Evolutionary conservation across 2,329 filamentous ascomycete species (phyloP).

Genomic region (Colletotrichum sp.): DNA sequence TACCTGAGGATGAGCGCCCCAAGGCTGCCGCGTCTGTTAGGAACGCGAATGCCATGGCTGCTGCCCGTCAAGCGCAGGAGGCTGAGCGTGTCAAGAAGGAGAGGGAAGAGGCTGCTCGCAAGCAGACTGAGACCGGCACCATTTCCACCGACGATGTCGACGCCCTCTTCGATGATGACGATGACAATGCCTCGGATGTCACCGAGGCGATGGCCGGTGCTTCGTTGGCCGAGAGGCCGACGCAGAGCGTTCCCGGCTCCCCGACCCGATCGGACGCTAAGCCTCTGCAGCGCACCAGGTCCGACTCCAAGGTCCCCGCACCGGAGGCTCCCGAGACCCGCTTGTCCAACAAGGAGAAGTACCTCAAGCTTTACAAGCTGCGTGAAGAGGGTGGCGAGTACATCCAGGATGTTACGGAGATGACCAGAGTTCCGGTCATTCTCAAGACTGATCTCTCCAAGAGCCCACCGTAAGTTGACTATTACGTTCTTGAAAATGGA

Average conservation of each 20-base stretch:
- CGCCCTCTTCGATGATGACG: constrained; percentile 94
- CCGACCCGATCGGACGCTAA: constrained; percentile 76
- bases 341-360: constrained; percentile 94
- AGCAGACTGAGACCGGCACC: constrained; percentile 93
- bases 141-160: constrained; percentile 93
- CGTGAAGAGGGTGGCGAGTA: constrained; percentile 93
- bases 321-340: constrained; percentile 78
- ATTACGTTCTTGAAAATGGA: not conserved
- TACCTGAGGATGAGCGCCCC: constrained; percentile 95
- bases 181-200: constrained; percentile 84
- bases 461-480: constrained; percentile 91
- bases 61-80: constrained; percentile 81
- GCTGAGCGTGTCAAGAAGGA: constrained; percentile 84
- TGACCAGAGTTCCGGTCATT: constrained; percentile 97
- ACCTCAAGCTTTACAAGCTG: constrained; percentile 85
- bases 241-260: constrained; percentile 93
- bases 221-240: constrained; percentile 86
- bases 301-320: constrained; percentile 88
- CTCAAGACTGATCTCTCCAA: constrained; percentile 97
- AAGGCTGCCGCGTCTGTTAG: constrained; percentile 79
- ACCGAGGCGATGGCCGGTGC: constrained; percentile 93
- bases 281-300: constrained; percentile 84
- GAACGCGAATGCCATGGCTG: constrained; percentile 75
- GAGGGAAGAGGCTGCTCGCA: constrained; percentile 87
- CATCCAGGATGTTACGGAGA: constrained; percentile 98